phyloP scores from a whole-genome alignment of 2,329 filamentous ascomycete species.

The Aspergillus sp. region DNA sequence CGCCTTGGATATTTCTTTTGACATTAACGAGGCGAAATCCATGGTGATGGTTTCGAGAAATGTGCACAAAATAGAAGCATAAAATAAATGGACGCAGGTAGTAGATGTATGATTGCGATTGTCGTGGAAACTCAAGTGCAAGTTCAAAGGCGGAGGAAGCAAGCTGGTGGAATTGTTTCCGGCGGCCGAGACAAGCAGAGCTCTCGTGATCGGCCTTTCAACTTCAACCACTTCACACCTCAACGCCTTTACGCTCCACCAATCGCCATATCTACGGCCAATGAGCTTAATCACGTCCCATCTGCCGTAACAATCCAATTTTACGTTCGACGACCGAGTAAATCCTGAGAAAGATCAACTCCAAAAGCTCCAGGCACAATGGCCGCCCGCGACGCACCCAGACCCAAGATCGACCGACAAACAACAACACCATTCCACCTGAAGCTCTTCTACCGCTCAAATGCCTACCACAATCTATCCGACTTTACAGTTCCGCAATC shows the following conservation, averaged over 20 bases:
- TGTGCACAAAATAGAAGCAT: neutral
- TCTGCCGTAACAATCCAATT: neutral
- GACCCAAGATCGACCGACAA: constrained; percentile 62
- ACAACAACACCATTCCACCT: constrained; percentile 78
- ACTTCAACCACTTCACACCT: constrained; percentile 2
- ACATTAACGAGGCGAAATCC: constrained; percentile 95
- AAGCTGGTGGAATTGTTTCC: constrained; percentile 1
- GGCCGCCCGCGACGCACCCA: constrained; percentile 28
- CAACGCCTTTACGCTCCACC: neutral
- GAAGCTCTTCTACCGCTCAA: constrained; percentile 77
- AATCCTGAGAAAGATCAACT: neutral
- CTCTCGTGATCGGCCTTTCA: constrained; percentile 7
- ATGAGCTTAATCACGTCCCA: neutral
- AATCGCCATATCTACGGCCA: neutral
- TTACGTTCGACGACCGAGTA: neutral
- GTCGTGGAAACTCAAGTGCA: neutral
- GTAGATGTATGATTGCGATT: neutral
- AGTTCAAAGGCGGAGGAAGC: neutral
- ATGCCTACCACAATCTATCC: constrained; percentile 63
- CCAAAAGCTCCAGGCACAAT: constrained; percentile 15
- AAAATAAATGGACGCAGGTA: neutral
- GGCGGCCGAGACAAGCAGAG: constrained; percentile 7
- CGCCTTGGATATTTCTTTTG: constrained; percentile 83
- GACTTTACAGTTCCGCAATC: constrained; percentile 39
- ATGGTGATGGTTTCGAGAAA: constrained; percentile 52